phyloP scores from a whole-genome alignment of 805 yeast genomes.

The Lachancea meyersii region DNA sequence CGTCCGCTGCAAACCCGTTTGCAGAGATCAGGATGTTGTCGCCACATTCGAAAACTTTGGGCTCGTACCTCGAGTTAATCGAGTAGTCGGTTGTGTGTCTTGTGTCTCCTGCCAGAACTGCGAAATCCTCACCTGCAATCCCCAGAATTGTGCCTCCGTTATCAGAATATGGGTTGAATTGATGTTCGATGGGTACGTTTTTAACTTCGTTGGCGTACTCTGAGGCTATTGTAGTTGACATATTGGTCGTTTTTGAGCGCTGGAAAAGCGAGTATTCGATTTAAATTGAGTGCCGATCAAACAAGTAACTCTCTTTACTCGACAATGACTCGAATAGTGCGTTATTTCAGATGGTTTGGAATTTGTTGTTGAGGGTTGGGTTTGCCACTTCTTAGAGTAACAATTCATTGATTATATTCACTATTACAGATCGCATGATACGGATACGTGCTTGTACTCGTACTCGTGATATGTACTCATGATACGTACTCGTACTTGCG shows the following conservation, averaged over 20 bases:
- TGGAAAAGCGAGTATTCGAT: not conserved
- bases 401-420: no score
- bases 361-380: not conserved
- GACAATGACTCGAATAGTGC: not conserved
- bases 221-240: slow-evolving; percentile 47
- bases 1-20: slow-evolving; percentile 96
- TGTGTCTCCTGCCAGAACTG: slow-evolving; percentile 97
- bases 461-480: not conserved
- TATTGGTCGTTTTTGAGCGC: not conserved
- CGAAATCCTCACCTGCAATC: slow-evolving; percentile 96
- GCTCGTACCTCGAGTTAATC: slow-evolving; percentile 87
- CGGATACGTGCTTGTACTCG: no score
- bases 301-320: not conserved
- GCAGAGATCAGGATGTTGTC: slow-evolving; percentile 84
- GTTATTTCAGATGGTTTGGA: not conserved
- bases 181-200: slow-evolving; percentile 73
- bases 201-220: slow-evolving; percentile 55
- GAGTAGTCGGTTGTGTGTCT: slow-evolving; percentile 91
- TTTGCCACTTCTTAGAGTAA: not conserved
- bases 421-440: no score
- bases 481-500: not conserved
- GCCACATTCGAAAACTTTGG: slow-evolving; percentile 83
- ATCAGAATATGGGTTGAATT: slow-evolving; percentile 88
- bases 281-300: not conserved
- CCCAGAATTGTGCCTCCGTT: slow-evolving; percentile 97